Conservation (phyloP, 2,329 filamentous ascomycete genomes). For the Ilyonectria sp. region DNA sequence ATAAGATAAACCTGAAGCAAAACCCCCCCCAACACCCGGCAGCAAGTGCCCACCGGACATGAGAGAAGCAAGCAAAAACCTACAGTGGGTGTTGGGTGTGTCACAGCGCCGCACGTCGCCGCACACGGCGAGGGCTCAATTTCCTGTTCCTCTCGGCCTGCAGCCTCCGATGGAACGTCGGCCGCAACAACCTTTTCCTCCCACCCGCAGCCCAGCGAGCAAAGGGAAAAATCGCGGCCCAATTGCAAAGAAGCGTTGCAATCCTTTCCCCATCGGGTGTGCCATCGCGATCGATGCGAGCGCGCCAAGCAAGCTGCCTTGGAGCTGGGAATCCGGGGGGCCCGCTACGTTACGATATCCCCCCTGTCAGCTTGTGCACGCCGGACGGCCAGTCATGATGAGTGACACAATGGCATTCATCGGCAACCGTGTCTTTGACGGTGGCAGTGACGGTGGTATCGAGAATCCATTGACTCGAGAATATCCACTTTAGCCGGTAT, state of each 20-base stretch:
- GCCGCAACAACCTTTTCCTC: not conserved
- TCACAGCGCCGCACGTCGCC: not conserved
- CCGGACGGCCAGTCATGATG: not conserved
- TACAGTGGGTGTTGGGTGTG: no score
- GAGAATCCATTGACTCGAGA: not conserved
- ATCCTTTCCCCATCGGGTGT: conserved; percentile 9
- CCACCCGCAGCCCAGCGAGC: not conserved
- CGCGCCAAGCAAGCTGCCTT: not conserved
- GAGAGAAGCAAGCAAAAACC: not conserved
- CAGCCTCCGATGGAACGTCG: conserved; percentile 17
- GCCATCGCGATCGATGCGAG: conserved; percentile 1
- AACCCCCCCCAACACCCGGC: not conserved
- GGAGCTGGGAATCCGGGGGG: not conserved
- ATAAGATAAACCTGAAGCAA: conserved; percentile 6
- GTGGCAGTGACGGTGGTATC: not conserved
- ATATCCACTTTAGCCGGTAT: not conserved
- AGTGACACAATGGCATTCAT: not conserved
- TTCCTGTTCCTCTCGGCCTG: conserved; percentile 21
- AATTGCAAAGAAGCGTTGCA: not conserved
- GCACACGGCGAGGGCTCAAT: conserved; percentile 6
- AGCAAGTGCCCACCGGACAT: conserved; percentile 12
- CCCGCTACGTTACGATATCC: not conserved
- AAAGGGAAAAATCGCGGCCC: not conserved
- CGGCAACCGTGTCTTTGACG: no score
- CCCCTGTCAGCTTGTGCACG: no score